Conservation (phyloP, 768 basidiomycete species). For the Baorangia bicolor region DNA sequence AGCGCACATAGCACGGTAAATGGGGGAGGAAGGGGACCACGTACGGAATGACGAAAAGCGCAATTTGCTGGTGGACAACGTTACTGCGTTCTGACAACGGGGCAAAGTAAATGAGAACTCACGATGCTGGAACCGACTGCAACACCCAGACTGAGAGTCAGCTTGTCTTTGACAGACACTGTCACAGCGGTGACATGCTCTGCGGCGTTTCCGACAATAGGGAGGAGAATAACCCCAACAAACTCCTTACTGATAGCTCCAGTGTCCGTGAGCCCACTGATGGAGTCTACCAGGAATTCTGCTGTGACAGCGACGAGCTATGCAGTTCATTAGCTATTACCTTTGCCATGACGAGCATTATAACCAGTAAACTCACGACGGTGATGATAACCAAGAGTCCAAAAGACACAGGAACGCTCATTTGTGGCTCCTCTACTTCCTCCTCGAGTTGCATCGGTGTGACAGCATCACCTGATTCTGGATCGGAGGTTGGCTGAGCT, state of each 20-base stretch:
- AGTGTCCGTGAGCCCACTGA: constrained; percentile 61
- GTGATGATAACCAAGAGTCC: constrained; percentile 57
- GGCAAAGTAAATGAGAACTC: constrained; percentile 27
- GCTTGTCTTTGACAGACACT: constrained; percentile 86
- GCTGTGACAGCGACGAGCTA: constrained; percentile 58
- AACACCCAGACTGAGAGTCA: constrained; percentile 83
- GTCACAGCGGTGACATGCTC: constrained; percentile 92
- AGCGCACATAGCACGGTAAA: constrained; percentile 1
- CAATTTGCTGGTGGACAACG: constrained; percentile 55
- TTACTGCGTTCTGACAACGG: neutral
- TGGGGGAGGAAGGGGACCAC: no score
- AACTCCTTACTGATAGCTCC: constrained; percentile 73
- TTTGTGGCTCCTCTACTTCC: constrained; percentile 43
- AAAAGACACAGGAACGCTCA: constrained; percentile 57
- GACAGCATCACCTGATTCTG: constrained; percentile 5
- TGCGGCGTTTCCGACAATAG: constrained; percentile 89
- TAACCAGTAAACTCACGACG: constrained; percentile 43
- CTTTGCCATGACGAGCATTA: neutral
- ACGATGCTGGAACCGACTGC: constrained; percentile 85
- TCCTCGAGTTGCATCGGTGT: constrained; percentile 10
- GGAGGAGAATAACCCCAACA: constrained; percentile 83
- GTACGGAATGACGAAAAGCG: constrained; percentile 65
- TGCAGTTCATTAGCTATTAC: neutral
- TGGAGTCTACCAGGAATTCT: constrained; percentile 76
- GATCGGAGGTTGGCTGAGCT: constrained; percentile 3